Evolutionary conservation across 1,139 yeast genomes (phyloP).

Genomic region (Debaryomyces udenii): DNA sequence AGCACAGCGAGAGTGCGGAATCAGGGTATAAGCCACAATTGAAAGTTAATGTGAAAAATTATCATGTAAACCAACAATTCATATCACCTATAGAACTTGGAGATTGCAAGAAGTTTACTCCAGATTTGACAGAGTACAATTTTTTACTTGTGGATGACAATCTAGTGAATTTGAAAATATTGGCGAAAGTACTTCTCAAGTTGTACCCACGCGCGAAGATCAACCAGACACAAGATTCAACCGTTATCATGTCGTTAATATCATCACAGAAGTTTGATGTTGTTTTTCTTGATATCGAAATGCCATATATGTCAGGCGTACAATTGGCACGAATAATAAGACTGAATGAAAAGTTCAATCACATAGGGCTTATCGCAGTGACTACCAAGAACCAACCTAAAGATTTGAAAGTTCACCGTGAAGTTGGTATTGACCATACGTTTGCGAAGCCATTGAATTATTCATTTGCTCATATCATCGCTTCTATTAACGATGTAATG

Average conservation of each 20-base stretch:
- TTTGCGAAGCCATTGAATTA: conserved; percentile 45
- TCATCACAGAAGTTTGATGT: conserved; percentile 30
- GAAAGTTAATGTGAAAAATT: conserved; percentile 3
- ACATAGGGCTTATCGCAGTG: conserved; percentile 45
- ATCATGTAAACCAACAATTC: conserved; percentile 4
- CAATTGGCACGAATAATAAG: conserved; percentile 40
- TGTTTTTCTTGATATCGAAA: conserved; percentile 49
- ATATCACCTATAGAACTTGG: conserved; percentile 11
- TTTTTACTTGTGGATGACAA: conserved; percentile 51
- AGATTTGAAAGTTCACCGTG: conserved; percentile 35
- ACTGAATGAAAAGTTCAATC: conserved; percentile 17
- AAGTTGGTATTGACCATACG: conserved; percentile 45
- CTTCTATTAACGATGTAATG: conserved; percentile 4
- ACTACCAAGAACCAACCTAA: conserved; percentile 35
- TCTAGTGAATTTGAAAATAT: conserved; percentile 42
- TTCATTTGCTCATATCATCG: conserved; percentile 9
- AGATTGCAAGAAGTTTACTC: conserved; percentile 12
- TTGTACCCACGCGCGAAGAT: conserved; percentile 40
- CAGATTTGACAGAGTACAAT: conserved; percentile 28
- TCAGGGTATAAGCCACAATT: conserved; percentile 4
- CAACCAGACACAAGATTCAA: conserved; percentile 34
- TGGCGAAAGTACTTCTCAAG: conserved; percentile 34
- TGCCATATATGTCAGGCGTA: conserved; percentile 50
- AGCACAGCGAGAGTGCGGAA: not conserved
- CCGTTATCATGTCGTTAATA: conserved; percentile 29